Evolutionary conservation across 73 alveolate species (phyloP).

Genomic region (Paramecium primaurelia): DNA sequence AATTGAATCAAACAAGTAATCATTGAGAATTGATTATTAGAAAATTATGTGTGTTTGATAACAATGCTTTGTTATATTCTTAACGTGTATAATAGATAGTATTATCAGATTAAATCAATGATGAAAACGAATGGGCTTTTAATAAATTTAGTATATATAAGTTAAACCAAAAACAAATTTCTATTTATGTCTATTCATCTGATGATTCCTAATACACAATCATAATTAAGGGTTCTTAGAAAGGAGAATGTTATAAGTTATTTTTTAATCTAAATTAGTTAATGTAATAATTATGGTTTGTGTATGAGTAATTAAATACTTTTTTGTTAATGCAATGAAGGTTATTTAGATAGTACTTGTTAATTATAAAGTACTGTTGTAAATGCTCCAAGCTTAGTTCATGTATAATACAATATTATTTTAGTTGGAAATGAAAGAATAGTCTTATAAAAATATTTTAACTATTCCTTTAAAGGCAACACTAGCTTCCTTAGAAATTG

Average conservation of each 20-base stretch:
- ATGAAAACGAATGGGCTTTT: not conserved
- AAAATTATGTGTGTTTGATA: not conserved
- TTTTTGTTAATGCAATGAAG: not conserved
- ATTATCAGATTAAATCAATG: not conserved
- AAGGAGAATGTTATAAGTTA: conserved; percentile 2
- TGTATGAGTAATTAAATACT: not conserved
- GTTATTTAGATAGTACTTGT: not conserved
- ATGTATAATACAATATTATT: not conserved
- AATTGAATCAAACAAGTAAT: not conserved
- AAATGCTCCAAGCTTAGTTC: not conserved
- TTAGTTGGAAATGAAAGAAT: not conserved
- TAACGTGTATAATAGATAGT: not conserved
- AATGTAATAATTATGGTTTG: not conserved
- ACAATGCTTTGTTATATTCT: not conserved
- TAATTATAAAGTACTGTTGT: not conserved
- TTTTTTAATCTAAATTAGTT: not conserved
- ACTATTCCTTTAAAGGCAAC: not conserved
- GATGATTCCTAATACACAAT: not conserved
- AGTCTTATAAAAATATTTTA: not conserved
- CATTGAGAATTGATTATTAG: not conserved
- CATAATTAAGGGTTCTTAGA: not conserved
- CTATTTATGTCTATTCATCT: not conserved
- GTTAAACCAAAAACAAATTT: not conserved
- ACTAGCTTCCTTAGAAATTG: not conserved
- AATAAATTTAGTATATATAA: not conserved